Conservation (phyloP, 176 grass and related monocot genomes). For the Triticum monococcum region DNA sequence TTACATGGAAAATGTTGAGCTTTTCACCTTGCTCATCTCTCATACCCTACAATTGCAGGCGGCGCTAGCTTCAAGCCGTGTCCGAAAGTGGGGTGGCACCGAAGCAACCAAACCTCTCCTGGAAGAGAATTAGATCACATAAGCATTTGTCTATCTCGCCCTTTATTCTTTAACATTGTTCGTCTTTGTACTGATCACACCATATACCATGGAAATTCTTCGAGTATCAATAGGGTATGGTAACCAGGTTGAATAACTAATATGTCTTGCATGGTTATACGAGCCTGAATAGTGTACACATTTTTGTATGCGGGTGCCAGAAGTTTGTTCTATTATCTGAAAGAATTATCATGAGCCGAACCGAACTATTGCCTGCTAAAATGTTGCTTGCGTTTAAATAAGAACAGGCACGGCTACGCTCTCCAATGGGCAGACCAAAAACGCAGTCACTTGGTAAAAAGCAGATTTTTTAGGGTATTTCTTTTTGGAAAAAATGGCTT, state of each 20-base stretch:
- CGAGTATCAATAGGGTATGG: not conserved
- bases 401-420: not conserved
- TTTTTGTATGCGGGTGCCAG: not conserved
- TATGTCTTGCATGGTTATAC: not conserved
- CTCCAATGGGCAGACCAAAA: too few relatives aligned
- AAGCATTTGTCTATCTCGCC: not conserved
- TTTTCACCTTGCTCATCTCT: not conserved
- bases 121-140: not conserved
- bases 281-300: not conserved
- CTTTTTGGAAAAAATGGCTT: too few relatives aligned
- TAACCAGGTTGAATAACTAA: not conserved
- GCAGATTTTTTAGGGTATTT: too few relatives aligned
- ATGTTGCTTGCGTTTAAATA: not conserved
- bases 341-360: not conserved
- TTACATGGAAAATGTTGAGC: not conserved
- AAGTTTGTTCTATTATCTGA: not conserved
- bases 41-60: constrained; percentile 27
- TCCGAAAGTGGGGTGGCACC: constrained; percentile 33
- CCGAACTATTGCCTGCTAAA: not conserved
- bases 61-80: constrained; percentile 36
- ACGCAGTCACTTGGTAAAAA: too few relatives aligned
- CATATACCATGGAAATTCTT: too few relatives aligned
- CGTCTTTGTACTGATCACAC: not conserved
- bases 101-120: constrained; percentile 29
- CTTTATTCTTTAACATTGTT: not conserved